Base-by-base conservation (phyloP, 805 yeast species). In the Wickerhamomyces chaumierensis region DNA sequence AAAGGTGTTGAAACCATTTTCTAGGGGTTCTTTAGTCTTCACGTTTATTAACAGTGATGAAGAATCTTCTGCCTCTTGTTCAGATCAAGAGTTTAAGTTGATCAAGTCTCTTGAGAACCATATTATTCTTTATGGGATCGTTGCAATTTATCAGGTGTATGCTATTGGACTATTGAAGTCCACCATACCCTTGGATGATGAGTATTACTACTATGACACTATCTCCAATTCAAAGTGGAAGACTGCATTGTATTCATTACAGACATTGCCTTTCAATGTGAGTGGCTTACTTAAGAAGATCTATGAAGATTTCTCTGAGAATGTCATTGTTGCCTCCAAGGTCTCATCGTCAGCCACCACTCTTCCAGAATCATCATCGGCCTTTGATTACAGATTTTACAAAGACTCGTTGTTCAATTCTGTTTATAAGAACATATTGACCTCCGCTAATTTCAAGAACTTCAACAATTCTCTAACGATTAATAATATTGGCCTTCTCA, bases 131-230 rank as follows among this genome's bases (percentile, higher is more conserved):
- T 58, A 65, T 38, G 53, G 61, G 1, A 38, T 62, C 3, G 37
- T 63, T 4, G 48, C 54, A 1, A 36, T 63, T 5, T 64, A 65
- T 41, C 66, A 65, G 16, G 49, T 53, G 16, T 39, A 58, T 6
- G 45, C 63, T 16, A 52, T 63, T 21, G 44, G 52, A 2, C 46
- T 72, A 20, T 48, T 73, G 31, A 48, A 49, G 6, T 54, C 57
- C 14, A 70, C 78, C 2, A 43, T 69, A 4, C 68, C 71, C 8
- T 45, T 71, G 13, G 42, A 56, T 18, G 65, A 63, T 32, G 71
- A 68, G 43, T 45, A 71, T n/a, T 55, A 55, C 25, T 75, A 73
- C 48, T 74, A 69, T 63, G 71, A 71, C 20, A 37, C 53, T 2
- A 50, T 65, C 0, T 46, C 60, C 3, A 47, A 59, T 12, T 62